Base-by-base conservation (phyloP, 164 flowering plant genomes). In the Pachysandra terminalis region DNA sequence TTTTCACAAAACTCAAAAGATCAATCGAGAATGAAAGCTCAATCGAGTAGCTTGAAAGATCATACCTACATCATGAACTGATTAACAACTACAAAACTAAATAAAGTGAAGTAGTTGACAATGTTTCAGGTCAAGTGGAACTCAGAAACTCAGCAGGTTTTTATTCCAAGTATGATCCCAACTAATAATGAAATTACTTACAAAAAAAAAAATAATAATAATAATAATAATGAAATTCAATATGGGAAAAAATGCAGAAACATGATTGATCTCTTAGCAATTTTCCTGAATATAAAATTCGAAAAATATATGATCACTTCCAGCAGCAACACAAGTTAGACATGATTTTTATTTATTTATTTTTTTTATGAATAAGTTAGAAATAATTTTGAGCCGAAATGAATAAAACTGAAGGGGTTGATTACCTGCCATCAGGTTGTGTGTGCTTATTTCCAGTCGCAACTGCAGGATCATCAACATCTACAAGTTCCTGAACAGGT, bases 401-500 rank as follows among this genome's bases (percentile, higher is more conserved):
- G 56, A 37, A 51, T 17, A 1, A 22, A 45, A 19, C 16, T 27
- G 19, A 52, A 32, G 35, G 48, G 17, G 22, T 48, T 41, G 32
- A 67, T 68, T 81, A 88, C 95, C 90, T 83, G 62, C 64, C 72
- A 69, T 77, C 80, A 61, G 80, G 67, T 63, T 80, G 77, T 61
- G 77, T 78, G 68, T 71, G 73, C 65, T 65, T 70, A 60, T 77
- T 81, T 55, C 81, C 83, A 25, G 83, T 77, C 37, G 80, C 85
- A 68, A 86, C 77, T n/a, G 82, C 77, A 65, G 82, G 80, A 79
- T 83, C 81, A 70, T 74, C 85, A 35, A 87, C 82, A 79, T 85
- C 85, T 0, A 83, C 84, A 59, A 86, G 84, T 26, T 84, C 78
- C 68, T 70, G 74, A 76, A 71, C 69, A 71, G 86, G 67, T 74